Conservation (phyloP, 2,329 filamentous ascomycete genomes). For the Venturia asperata region DNA sequence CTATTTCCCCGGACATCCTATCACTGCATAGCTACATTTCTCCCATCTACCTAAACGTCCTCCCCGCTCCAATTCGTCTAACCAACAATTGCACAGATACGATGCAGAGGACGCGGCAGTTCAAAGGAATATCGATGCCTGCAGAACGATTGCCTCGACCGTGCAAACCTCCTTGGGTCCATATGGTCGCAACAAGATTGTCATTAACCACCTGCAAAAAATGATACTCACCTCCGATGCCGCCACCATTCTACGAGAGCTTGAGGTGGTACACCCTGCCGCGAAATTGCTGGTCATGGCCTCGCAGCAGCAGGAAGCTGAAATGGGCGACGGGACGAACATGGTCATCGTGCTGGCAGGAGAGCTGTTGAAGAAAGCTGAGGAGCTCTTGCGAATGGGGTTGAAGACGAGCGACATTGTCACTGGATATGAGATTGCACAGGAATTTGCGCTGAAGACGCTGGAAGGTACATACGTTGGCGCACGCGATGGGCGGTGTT, state of each 20-base stretch:
- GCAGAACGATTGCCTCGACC: slow-evolving; percentile 87
- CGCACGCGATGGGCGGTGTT: slow-evolving; percentile 21
- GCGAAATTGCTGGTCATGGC: slow-evolving; percentile 98
- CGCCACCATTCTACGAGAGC: slow-evolving; percentile 91
- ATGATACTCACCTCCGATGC: slow-evolving; percentile 99
- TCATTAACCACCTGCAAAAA: slow-evolving; percentile 99
- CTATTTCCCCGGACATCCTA: not conserved
- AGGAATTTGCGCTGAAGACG: slow-evolving; percentile 75
- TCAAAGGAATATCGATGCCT: slow-evolving; percentile 97
- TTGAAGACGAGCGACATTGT: slow-evolving; percentile 98
- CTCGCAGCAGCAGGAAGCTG: slow-evolving; percentile 94
- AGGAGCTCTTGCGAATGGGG: slow-evolving; percentile 93
- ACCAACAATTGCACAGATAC: slow-evolving; percentile 59
- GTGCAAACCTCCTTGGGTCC: slow-evolving; percentile 96
- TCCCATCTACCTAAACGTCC: not conserved
- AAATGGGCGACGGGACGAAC: slow-evolving; percentile 99
- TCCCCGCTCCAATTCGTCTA: slow-evolving; percentile 27
- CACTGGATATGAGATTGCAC: slow-evolving; percentile 89
- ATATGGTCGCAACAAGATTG: slow-evolving; percentile 97
- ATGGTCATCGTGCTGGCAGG: slow-evolving; percentile 93
- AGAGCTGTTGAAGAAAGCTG: slow-evolving; percentile 92
- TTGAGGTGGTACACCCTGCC: slow-evolving; percentile 96
- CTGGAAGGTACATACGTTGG: slow-evolving; percentile 56
- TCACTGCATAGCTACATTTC: not conserved
- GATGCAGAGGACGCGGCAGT: slow-evolving; percentile 98